Conservation (phyloP, 345 rosid species). For the Eucalyptus caleyi region DNA sequence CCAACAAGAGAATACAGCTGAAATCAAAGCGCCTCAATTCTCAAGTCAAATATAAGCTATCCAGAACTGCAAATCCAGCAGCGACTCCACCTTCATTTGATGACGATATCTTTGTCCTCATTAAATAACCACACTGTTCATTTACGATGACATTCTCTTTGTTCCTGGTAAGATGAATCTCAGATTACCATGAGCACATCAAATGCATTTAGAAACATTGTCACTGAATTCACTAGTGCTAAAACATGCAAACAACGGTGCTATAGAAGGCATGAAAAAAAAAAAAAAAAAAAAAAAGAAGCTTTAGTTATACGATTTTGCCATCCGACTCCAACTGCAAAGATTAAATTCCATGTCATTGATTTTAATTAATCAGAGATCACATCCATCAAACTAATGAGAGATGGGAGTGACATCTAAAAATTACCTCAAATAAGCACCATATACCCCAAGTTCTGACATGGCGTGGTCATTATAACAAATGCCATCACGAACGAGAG, state of each 20-base stretch:
- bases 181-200: background rate
- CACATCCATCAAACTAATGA: background rate
- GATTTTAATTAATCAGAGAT: background rate
- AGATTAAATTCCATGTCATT: background rate
- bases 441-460: slow-evolving; percentile 87
- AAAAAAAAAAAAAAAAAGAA: background rate
- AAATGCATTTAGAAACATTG: background rate
- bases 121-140: slow-evolving; percentile 71
- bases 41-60: slow-evolving; percentile 76
- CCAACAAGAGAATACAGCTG: background rate
- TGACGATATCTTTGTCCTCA: slow-evolving; percentile 81
- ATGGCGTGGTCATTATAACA: slow-evolving; percentile 56
- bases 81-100: slow-evolving; percentile 97
- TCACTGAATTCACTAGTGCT: background rate
- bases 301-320: background rate
- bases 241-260: background rate
- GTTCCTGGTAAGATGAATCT: slow-evolving; percentile 31
- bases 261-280: background rate
- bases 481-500: slow-evolving; percentile 69
- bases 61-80: slow-evolving; percentile 89
- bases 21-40: background rate
- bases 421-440: slow-evolving; percentile 78
- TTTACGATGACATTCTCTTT: slow-evolving; percentile 70
- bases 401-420: background rate
- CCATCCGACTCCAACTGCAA: background rate